Evolutionary conservation across 164 flowering plant genomes (phyloP).

Genomic region (Brasenia schreberi): DNA sequence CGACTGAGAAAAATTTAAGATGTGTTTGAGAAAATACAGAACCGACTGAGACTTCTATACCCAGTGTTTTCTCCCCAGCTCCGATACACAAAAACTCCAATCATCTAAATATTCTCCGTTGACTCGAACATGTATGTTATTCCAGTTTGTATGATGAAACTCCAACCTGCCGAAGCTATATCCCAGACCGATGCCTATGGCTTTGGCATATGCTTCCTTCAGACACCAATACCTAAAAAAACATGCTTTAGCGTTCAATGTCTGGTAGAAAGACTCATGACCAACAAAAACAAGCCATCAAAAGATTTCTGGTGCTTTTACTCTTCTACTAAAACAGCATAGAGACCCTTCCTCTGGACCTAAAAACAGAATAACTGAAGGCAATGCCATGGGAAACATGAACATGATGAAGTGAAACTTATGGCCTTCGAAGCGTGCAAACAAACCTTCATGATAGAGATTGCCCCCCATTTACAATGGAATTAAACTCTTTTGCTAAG

Average conservation of each 20-base stretch:
- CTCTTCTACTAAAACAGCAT: background rate
- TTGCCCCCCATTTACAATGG: too few species aligned
- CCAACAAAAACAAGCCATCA: background rate
- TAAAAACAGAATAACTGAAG: background rate
- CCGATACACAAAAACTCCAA: constrained; percentile 64
- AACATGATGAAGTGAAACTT: background rate
- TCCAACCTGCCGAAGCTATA: constrained; percentile 42
- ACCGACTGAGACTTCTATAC: constrained; percentile 9
- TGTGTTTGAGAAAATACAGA: background rate
- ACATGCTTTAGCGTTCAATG: background rate
- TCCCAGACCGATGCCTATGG: constrained; percentile 60
- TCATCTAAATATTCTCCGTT: constrained; percentile 28
- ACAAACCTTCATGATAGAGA: background rate
- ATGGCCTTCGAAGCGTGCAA: background rate
- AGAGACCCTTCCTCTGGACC: background rate
- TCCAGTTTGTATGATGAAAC: constrained; percentile 58
- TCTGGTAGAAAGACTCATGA: background rate
- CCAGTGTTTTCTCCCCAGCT: constrained; percentile 36
- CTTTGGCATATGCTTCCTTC: constrained; percentile 84
- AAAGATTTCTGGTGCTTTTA: background rate
- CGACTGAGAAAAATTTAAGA: background rate
- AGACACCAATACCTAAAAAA: constrained; percentile 71
- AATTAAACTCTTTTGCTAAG: too few species aligned
- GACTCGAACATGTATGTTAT: constrained; percentile 32
- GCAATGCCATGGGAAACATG: background rate